phyloP scores from a whole-genome alignment of 768 basidiomycete genomes.

The Podaxis sp. region DNA sequence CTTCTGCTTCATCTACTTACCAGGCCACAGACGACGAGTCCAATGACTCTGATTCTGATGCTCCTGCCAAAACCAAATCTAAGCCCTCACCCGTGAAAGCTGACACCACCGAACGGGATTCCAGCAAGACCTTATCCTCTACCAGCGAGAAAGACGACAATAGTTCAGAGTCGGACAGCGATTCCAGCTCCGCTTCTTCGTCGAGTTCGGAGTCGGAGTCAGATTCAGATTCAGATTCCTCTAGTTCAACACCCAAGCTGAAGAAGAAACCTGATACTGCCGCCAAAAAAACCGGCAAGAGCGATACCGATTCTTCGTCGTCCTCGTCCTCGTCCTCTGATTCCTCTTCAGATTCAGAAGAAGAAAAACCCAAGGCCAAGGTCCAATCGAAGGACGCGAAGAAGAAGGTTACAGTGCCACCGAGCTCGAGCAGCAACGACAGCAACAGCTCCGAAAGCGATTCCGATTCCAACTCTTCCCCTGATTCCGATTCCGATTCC shows the following conservation, averaged over 20 bases:
- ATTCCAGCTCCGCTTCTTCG: slow-evolving; percentile 22
- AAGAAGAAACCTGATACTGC: not conserved
- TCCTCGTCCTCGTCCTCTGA: slow-evolving; percentile 22
- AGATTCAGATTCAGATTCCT: slow-evolving; percentile 6
- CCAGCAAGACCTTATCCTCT: slow-evolving; percentile 37
- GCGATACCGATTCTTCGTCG: slow-evolving; percentile 23
- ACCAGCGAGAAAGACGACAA: not conserved
- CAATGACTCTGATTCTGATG: slow-evolving; percentile 26
- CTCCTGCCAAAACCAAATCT: slow-evolving; percentile 11
- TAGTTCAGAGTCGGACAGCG: slow-evolving; percentile 15
- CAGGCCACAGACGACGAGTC: slow-evolving; percentile 32
- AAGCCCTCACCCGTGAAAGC: slow-evolving; percentile 15
- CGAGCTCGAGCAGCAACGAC: slow-evolving; percentile 3
- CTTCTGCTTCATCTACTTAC: slow-evolving; percentile 16
- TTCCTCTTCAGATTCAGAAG: slow-evolving; percentile 15
- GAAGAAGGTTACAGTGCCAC: slow-evolving; percentile 2
- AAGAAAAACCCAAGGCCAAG: slow-evolving; percentile 10
- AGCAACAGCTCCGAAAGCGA: slow-evolving; percentile 18
- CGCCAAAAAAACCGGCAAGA: not conserved
- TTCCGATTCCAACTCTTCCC: slow-evolving; percentile 17
- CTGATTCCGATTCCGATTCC: slow-evolving; percentile 23
- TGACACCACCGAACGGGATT: slow-evolving; percentile 29
- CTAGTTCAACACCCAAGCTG: slow-evolving; percentile 1
- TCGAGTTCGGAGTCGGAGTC: slow-evolving; percentile 26
- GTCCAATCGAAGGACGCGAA: slow-evolving; percentile 17